Percentiles rank a stretch among this genome's conserved stretches.
Conservation (phyloP, 1,284 basidiomycete species). For the Jaminaea rosea region DNA sequence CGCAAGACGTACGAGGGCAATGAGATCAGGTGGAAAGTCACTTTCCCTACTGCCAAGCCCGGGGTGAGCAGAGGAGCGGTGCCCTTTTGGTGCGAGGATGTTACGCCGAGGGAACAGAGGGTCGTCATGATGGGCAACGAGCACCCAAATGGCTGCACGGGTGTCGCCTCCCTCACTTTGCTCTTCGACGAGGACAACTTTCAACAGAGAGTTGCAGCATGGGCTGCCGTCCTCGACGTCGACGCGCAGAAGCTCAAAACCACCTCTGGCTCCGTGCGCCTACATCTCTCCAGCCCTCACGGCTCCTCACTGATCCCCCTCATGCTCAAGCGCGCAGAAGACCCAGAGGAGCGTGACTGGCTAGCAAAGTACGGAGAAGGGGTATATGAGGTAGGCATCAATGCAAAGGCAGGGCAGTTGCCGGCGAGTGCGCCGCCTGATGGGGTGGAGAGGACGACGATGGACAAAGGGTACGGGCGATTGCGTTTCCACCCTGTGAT, state of each 20-base stretch:
- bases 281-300: constrained; percentile 4
- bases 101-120: constrained; percentile 26
- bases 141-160: constrained; percentile 20
- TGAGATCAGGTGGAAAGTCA: constrained; percentile 24
- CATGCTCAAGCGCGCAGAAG: constrained; percentile 17
- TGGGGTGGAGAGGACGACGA: too few species aligned
- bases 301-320: constrained; percentile 9
- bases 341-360: constrained; percentile 18
- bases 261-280: background rate
- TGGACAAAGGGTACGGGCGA: too few species aligned
- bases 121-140: too few species aligned
- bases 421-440: constrained; percentile 5
- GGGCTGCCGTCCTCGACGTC: constrained; percentile 1
- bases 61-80: constrained; percentile 12
- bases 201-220: background rate
- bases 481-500: too few species aligned
- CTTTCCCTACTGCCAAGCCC: constrained; percentile 13
- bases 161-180: constrained; percentile 21
- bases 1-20: constrained; percentile 17
- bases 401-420: constrained; percentile 7
- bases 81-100: constrained; percentile 30
- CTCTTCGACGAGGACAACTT: constrained; percentile 16
- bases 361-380: constrained; percentile 21
- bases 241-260: background rate
- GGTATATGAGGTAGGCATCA: constrained; percentile 22